Conservation (phyloP, 352 stramenopile species). For the Saprolegnia diclina region DNA sequence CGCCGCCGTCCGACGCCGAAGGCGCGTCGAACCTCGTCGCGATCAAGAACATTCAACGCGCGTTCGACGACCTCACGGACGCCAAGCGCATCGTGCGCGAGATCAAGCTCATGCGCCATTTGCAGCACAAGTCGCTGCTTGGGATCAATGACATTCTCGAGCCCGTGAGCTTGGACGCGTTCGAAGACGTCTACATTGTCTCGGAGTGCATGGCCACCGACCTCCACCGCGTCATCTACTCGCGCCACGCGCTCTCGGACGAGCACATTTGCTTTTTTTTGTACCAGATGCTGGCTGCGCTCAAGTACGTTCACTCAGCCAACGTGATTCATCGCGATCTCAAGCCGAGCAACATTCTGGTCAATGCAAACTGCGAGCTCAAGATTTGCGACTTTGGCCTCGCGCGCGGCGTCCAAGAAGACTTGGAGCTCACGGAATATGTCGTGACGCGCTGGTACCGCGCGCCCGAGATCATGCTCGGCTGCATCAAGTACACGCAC, state of each 20-base stretch:
- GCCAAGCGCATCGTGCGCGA: slow-evolving; percentile 98
- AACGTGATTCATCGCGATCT: slow-evolving; percentile 95
- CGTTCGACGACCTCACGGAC: slow-evolving; percentile 97
- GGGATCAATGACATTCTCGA: slow-evolving; percentile 74
- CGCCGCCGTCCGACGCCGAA: slow-evolving; percentile 26
- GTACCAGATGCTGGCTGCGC: slow-evolving; percentile 76
- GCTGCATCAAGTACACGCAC: slow-evolving; percentile 82
- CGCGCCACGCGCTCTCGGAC: slow-evolving; percentile 70
- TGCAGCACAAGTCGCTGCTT: slow-evolving; percentile 88
- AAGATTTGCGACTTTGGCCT: slow-evolving; percentile 89
- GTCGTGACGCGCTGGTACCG: slow-evolving; percentile 69
- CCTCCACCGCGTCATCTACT: slow-evolving; percentile 87
- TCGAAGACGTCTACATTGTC: slow-evolving; percentile 88
- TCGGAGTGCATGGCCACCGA: slow-evolving; percentile 89
- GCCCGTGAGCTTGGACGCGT: slow-evolving; percentile 38
- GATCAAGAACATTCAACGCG: slow-evolving; percentile 94
- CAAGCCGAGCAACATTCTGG: slow-evolving; percentile 97
- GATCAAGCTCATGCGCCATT: slow-evolving; percentile 90
- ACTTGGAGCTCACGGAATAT: slow-evolving; percentile 68
- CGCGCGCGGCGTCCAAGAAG: slow-evolving; percentile 71
- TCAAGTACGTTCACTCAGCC: slow-evolving; percentile 91
- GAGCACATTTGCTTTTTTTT: slow-evolving; percentile 88
- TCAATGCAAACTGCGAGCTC: slow-evolving; percentile 90
- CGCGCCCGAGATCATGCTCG: slow-evolving; percentile 69
- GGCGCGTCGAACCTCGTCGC: slow-evolving; percentile 46